Evolutionary conservation across 1,284 basidiomycete species (phyloP).

Genomic region (Chalciporus sp.): DNA sequence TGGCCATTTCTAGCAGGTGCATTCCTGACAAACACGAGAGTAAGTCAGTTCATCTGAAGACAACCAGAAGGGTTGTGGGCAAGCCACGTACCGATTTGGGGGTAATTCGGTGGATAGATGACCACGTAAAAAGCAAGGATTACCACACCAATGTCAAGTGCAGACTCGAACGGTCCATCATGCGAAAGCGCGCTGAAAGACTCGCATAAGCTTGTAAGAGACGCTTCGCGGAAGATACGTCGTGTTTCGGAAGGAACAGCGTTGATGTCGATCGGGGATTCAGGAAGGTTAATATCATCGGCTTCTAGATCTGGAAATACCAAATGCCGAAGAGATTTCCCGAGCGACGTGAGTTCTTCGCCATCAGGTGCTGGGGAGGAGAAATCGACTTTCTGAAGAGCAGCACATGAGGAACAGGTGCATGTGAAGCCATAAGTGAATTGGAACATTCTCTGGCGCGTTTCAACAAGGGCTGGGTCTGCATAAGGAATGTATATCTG

Average conservation of each 20-base stretch:
- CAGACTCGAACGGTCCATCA: conserved; percentile 54
- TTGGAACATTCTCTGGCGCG: conserved; percentile 58
- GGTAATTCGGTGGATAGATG: conserved; percentile 72
- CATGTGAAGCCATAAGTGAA: conserved; percentile 71
- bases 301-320: conserved; percentile 33
- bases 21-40: conserved; percentile 49
- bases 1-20: conserved; percentile 73
- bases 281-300: conserved; percentile 17
- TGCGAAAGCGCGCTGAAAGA: conserved; percentile 67
- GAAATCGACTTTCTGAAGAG: conserved; percentile 41
- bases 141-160: conserved; percentile 55
- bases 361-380: conserved; percentile 14
- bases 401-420: conserved; percentile 54
- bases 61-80: not conserved
- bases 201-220: conserved; percentile 59
- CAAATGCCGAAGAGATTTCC: conserved; percentile 40
- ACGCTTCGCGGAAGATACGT: conserved; percentile 56
- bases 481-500: conserved; percentile 74
- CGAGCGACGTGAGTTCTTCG: conserved; percentile 33
- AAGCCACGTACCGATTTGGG: conserved; percentile 65
- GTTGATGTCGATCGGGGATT: conserved; percentile 32
- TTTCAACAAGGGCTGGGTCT: conserved; percentile 68
- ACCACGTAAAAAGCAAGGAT: conserved; percentile 65
- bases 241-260: conserved; percentile 43
- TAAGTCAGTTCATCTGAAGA: not conserved